A percentile compares a stretch with the other conserved stretches of the same genome.
Evolutionary conservation across 192 early-diverging fungal genomes (phyloP).

Genomic region (Dissophora globulifera): DNA sequence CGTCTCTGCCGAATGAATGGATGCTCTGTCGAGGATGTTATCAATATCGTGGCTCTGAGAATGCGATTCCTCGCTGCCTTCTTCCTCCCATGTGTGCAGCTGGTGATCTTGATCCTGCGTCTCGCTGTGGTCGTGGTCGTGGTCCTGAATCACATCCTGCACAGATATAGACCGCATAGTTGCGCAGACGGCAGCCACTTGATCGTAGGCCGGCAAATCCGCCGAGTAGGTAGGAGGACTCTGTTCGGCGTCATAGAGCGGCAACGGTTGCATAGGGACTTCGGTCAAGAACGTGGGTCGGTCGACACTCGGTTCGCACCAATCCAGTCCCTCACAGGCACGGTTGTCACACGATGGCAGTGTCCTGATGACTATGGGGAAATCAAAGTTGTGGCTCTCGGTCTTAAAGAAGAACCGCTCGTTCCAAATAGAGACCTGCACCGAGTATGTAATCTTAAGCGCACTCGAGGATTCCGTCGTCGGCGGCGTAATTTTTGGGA

Average conservation of each 20-base stretch:
- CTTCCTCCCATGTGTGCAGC: conserved; percentile 2
- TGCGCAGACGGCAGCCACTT: conserved; percentile 2
- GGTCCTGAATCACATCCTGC: conserved; percentile 11
- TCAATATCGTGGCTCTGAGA: not conserved
- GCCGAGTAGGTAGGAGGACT: conserved; percentile 30
- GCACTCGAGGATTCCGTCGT: conserved; percentile 47
- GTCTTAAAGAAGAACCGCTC: conserved; percentile 53
- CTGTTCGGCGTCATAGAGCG: conserved; percentile 36
- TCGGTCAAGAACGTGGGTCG: conserved; percentile 50
- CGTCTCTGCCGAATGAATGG: conserved; percentile 12
- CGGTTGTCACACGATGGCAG: conserved; percentile 49
- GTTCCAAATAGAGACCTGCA: conserved; percentile 53
- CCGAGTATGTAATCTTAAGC: conserved; percentile 49
- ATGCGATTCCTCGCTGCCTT: too few relatives aligned
- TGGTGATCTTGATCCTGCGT: conserved; percentile 2
- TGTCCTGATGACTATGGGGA: conserved; percentile 46
- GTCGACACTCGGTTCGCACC: conserved; percentile 51
- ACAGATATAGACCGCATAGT: conserved; percentile 3
- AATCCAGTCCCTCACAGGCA: conserved; percentile 45
- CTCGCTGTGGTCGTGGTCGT: too few relatives aligned
- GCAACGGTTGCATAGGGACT: conserved; percentile 37
- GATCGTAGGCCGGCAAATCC: conserved; percentile 36
- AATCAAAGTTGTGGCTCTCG: conserved; percentile 48
- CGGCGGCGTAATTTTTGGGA: conserved; percentile 45
- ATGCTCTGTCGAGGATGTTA: not conserved